Conservation (phyloP, 169 alveolate species). For the Theileria annulata region DNA sequence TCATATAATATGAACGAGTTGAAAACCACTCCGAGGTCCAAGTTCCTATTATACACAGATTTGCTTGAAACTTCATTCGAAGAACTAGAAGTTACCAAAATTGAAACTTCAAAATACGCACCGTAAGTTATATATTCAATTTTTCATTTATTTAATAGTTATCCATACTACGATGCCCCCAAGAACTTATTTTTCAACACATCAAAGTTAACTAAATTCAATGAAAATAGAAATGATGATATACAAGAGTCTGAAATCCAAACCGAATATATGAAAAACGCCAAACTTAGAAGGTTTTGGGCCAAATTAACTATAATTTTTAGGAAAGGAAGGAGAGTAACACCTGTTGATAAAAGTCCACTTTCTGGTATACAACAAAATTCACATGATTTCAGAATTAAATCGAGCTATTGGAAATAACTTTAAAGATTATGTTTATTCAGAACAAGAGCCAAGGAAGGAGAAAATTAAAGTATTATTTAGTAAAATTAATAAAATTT, state of each 20-base stretch:
- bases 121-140: conserved; percentile 32
- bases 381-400: conserved; percentile 28
- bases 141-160: conserved; percentile 9
- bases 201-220: conserved; percentile 3
- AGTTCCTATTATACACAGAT: conserved; percentile 15
- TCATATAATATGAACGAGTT: neutral
- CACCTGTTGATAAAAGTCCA: conserved; percentile 49
- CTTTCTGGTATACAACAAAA: conserved; percentile 33
- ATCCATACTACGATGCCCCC: conserved; percentile 69
- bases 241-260: conserved; percentile 23
- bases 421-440: conserved; percentile 35
- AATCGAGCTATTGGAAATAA: conserved; percentile 50
- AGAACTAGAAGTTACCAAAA: neutral
- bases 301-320: neutral
- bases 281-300: conserved; percentile 23
- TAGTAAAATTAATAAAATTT: conserved; percentile 31
- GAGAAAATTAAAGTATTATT: conserved; percentile 18
- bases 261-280: conserved; percentile 38
- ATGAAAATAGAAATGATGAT: conserved; percentile 12
- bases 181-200: conserved; percentile 52
- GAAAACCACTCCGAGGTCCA: neutral
- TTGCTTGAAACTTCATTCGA: conserved; percentile 17
- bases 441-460: neutral
- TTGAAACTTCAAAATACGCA: conserved; percentile 21
- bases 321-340: conserved; percentile 28